Evolutionary conservation across 139 green algal species (phyloP), one percentile per base, ranked within the genome.

Genomic region (Haematococcus lacustris): DNA sequence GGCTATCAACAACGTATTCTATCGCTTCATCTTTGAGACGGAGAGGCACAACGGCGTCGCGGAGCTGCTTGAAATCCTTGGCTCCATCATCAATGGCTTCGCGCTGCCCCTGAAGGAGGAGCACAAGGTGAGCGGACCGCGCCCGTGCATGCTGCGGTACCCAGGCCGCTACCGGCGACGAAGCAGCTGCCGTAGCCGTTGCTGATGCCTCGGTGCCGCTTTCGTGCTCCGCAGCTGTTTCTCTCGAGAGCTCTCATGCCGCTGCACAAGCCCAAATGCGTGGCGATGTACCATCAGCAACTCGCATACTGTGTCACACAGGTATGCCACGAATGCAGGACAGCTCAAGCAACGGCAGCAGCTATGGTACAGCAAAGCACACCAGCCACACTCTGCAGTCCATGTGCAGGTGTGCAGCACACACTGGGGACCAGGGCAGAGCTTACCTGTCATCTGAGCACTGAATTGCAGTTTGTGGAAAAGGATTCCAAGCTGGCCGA

Each of bases 1-100:
- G 75, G 93, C 96, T 53, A 98, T 99, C 86, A 98, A 99, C 88
- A 95, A 97, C 73, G 95, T 99, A 13, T 99, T 99, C 83, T 99
- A 97, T 76, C 82, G 92, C 28, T 99, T 99, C 85, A 94, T 99
- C 60, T 99, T 96, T 78, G 96, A 99, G 85, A 98, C 94, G 38
- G 95, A 99, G 81, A 85, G 87, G 33, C 96, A 99, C 85, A 98
- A 98, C 78, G 96, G 96, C 68, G 89, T 99, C 32, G 96, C 96
- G 0, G 96, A 99, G 90, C 70, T 88, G 73, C 73, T 88, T n/a
- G 83, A 88, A 69, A 88, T 88, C 62, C 66, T 88, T 38, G 96
- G 96, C 26, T 91, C 76, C 77, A 99, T 99, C 83, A 99, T 99
- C 86, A 99, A 99, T 78, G 95, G 95, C 50, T 99, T 99, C 79